These are phyloP conservation scores for Pyrenochaeta sp. DNA, from an alignment of 2,329 filamentous ascomycete species.

Conservation along the genomic window DNA sequence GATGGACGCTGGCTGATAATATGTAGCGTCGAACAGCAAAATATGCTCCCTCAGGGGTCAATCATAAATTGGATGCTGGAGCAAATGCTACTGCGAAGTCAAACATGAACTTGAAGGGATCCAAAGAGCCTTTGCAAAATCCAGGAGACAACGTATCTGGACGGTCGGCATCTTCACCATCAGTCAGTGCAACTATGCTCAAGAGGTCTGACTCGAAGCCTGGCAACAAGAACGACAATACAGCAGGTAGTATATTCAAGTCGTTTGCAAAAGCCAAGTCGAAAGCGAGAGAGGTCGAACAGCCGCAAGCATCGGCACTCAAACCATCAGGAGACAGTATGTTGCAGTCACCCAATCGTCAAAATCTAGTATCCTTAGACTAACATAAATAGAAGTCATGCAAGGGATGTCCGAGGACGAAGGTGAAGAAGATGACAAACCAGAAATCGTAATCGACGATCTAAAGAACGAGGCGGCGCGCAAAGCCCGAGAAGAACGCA, in stretches of 20 bases:
- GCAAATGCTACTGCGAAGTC: conserved; percentile 16
- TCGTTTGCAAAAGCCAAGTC: conserved; percentile 77
- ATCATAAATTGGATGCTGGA: conserved; percentile 14
- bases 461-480: conserved; percentile 45
- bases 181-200: conserved; percentile 25
- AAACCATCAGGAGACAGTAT: conserved; percentile 59
- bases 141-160: conserved; percentile 46
- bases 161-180: conserved; percentile 42
- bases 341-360: conserved; percentile 6
- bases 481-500: conserved; percentile 65
- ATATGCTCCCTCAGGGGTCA: conserved; percentile 43
- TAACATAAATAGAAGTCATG: conserved; percentile 54
- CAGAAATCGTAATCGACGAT: conserved; percentile 38
- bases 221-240: conserved; percentile 65
- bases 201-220: conserved; percentile 51
- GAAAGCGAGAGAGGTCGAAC: conserved; percentile 57
- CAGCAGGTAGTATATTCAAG: conserved; percentile 71
- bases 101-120: no score
- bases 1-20: conserved; percentile 17
- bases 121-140: no score
- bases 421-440: conserved; percentile 39
- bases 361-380: conserved; percentile 7
- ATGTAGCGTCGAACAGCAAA: conserved; percentile 54
- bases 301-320: conserved; percentile 52
- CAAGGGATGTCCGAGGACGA: conserved; percentile 61